Evolutionary conservation across 2,329 filamentous ascomycete genomes (phyloP), one percentile per base, ranked within the genome.

Genomic region (Ascochyta clinopodiicola): DNA sequence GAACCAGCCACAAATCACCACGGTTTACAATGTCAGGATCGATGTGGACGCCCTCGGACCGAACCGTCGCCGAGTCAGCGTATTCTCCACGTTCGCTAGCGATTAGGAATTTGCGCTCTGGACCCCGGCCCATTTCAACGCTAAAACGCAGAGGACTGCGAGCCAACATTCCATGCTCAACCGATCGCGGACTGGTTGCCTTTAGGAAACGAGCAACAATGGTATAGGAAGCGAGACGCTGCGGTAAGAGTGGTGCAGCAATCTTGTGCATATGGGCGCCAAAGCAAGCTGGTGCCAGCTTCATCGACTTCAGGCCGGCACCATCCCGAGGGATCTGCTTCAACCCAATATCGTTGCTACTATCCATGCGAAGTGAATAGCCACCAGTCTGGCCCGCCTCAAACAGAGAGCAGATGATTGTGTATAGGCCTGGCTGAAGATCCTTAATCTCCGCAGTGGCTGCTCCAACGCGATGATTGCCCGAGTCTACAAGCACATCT

Each of bases 381-480:
- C 82, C 81, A 3, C 89, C 90, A 1, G 86, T 80, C 69, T 96
- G 91, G 8, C 88, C 89, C 0, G 88, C 83, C 60, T 96, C 92
- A 72, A 96, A 98, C 0, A 94, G 96, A 2, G 92, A 96, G 71
- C 90, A 94, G 6, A 97, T 89, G 51, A 96, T 82, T 0, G 91
- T 97, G 74, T 98, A 99, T 0, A 82, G 82, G 0, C 94, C 94
- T 0, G 85, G 78, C 35, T 87, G 86, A 17, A 96, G 78, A 19
- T 79, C 68, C 67, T 74, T 63, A 6, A 84, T 78, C 59, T 90
- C 85, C 2, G 89, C 87, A 29, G 92, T 80, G 4, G 90, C 90
- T 70, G 89, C 91, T 25, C 90, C 89, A 25, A 88, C 87, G 44
- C 90, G 87, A 75, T 99, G 97, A 63, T 96, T 92, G n/a, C 91